phyloP scores from a whole-genome alignment of 2,329 filamentous ascomycete species.

The Aureobasidium sp. region DNA sequence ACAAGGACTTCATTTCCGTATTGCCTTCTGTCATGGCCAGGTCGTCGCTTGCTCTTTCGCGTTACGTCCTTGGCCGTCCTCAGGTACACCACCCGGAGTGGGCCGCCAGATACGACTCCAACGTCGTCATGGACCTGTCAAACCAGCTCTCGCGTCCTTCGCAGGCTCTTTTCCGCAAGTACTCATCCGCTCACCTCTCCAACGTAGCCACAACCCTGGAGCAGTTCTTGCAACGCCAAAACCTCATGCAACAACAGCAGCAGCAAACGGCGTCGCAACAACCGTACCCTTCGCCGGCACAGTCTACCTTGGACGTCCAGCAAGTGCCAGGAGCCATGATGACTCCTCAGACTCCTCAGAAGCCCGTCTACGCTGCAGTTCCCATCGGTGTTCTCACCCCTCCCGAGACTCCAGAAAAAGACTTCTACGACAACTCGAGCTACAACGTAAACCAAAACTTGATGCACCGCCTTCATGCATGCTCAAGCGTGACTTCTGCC shows the following conservation, averaged over 20 bases:
- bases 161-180: constrained; percentile 61
- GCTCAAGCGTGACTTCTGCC: constrained; percentile 28
- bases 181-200: constrained; percentile 58
- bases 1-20: constrained; percentile 92
- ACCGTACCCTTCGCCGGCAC: constrained; percentile 15
- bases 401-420: constrained; percentile 71
- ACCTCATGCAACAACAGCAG: constrained; percentile 30
- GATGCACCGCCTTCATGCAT: constrained; percentile 21
- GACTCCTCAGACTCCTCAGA: constrained; percentile 73
- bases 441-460: constrained; percentile 23
- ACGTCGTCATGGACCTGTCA: constrained; percentile 57
- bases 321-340: constrained; percentile 56
- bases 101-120: constrained; percentile 62
- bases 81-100: constrained; percentile 68
- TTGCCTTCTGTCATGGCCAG: constrained; percentile 86
- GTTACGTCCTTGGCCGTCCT: constrained; percentile 75
- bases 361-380: constrained; percentile 58
- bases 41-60: constrained; percentile 75
- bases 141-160: constrained; percentile 62
- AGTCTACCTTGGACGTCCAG: constrained; percentile 20
- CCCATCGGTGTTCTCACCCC: constrained; percentile 75
- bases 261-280: constrained; percentile 19
- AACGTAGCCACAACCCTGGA: constrained; percentile 59
- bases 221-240: constrained; percentile 58
- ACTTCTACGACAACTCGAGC: constrained; percentile 23